Evolutionary conservation across 441 rosid genomes (phyloP).

Genomic region (Manihot esculenta): DNA sequence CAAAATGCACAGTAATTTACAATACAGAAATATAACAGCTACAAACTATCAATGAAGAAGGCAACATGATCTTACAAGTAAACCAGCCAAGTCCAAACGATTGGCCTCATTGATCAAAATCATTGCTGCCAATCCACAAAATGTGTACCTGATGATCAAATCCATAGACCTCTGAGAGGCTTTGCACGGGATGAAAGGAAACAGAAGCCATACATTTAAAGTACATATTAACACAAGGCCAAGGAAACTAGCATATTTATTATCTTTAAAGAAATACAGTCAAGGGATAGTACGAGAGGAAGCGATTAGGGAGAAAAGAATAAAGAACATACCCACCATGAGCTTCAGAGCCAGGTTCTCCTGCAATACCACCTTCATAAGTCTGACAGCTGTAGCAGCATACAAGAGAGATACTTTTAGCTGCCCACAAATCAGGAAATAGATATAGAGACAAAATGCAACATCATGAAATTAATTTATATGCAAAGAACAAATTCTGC

Average conservation of each 20-base stretch:
- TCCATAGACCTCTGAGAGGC: conserved; percentile 22
- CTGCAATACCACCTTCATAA: conserved; percentile 95
- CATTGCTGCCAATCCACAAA: conserved; percentile 95
- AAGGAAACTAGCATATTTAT: background rate
- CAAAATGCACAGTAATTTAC: background rate
- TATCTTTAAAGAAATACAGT: background rate
- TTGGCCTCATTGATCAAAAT: conserved; percentile 69
- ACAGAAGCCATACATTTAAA: background rate
- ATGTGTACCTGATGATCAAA: conserved; percentile 66
- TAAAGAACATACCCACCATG: conserved; percentile 91
- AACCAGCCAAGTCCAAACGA: conserved; percentile 62
- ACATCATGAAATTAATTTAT: background rate
- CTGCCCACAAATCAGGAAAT: conserved; percentile 20
- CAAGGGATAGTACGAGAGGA: background rate
- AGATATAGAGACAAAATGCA: background rate
- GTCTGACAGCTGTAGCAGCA: conserved; percentile 77
- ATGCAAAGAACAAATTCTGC: background rate
- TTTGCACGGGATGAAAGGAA: conserved; percentile 8
- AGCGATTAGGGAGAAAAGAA: too few relatives aligned
- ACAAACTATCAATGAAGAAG: conserved; percentile 20
- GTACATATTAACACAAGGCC: background rate
- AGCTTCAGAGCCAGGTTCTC: conserved; percentile 97
- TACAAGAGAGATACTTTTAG: conserved; percentile 17
- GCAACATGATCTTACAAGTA: conserved; percentile 54
- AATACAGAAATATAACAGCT: conserved; percentile 1